Evolutionary conservation across 176 grass and related monocot genomes (phyloP).

Genomic region (Zea mays): DNA sequence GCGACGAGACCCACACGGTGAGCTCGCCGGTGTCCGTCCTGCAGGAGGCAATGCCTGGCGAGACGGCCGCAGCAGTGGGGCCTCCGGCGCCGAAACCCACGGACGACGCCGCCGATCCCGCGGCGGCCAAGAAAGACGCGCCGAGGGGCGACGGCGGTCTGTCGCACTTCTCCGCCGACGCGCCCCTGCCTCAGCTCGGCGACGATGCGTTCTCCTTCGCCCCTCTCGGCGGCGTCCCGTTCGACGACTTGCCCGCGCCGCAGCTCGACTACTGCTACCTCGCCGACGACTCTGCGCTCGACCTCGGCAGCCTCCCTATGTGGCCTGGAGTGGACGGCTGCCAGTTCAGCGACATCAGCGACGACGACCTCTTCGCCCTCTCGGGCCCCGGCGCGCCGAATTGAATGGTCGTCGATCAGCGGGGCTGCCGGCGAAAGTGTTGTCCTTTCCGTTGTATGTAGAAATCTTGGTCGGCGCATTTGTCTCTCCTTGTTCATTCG

Average conservation of each 20-base stretch:
- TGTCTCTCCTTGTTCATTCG: no score
- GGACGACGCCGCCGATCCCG: not conserved
- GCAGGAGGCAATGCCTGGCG: not conserved
- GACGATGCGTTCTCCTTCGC: no score
- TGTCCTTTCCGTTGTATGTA: no score
- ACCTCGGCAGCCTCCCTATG: not conserved
- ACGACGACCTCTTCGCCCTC: not conserved
- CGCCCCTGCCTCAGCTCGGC: no score
- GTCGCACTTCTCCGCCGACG: constrained; percentile 15
- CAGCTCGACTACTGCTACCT: constrained; percentile 9
- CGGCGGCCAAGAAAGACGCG: not conserved
- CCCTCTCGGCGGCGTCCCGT: not conserved
- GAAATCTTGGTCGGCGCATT: no score
- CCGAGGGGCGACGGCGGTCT: not conserved
- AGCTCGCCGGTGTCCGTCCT: constrained; percentile 85
- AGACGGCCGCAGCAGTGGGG: no score
- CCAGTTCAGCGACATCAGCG: constrained; percentile 13
- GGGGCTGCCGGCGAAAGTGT: no score
- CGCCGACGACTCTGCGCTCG: not conserved
- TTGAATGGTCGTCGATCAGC: no score
- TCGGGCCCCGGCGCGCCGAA: no score
- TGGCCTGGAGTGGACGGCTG: not conserved
- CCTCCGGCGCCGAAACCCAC: not conserved
- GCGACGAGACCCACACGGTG: constrained; percentile 57
- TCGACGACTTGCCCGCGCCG: constrained; percentile 2